phyloP scores from a whole-genome alignment of 1,284 basidiomycete genomes.

The Trichosporon ovoides region DNA sequence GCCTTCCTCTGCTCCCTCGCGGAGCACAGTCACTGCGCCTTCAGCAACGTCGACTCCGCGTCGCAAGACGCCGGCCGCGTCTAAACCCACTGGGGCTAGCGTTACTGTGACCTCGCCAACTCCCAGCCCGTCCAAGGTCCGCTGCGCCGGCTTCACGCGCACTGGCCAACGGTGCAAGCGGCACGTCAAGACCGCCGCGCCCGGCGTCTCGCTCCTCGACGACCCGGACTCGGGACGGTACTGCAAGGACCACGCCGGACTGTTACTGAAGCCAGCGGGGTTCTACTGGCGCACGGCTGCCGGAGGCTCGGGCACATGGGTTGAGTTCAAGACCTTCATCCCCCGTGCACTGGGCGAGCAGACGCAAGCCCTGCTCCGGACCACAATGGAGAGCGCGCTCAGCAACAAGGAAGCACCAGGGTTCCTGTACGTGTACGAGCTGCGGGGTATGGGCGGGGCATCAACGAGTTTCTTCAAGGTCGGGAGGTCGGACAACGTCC shows the following conservation, averaged over 20 bases:
- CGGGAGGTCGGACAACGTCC: slow-evolving; percentile 47
- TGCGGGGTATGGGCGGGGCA: slow-evolving; percentile 35
- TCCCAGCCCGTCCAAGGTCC: slow-evolving; percentile 13
- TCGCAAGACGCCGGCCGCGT: too few species aligned
- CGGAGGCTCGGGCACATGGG: slow-evolving; percentile 30
- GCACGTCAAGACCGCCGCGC: slow-evolving; percentile 34
- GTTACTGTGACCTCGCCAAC: neutral
- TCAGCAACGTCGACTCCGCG: neutral
- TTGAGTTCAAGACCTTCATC: slow-evolving; percentile 44
- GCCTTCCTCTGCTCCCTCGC: neutral
- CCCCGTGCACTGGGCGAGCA: slow-evolving; percentile 42
- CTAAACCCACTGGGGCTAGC: too few species aligned
- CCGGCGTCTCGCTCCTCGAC: slow-evolving; percentile 15
- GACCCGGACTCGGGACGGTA: slow-evolving; percentile 35
- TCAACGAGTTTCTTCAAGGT: slow-evolving; percentile 42
- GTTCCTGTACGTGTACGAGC: slow-evolving; percentile 47
- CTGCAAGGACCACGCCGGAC: slow-evolving; percentile 47
- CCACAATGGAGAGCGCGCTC: slow-evolving; percentile 46
- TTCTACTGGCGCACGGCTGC: slow-evolving; percentile 39
- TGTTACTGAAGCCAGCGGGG: slow-evolving; percentile 41
- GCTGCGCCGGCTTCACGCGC: slow-evolving; percentile 46
- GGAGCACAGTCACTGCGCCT: neutral
- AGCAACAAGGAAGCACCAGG: slow-evolving; percentile 43
- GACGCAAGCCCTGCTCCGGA: slow-evolving; percentile 43
- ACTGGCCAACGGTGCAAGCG: slow-evolving; percentile 44